A percentile compares a stretch with the other conserved stretches of the same genome.
Conservation (phyloP, 2,329 filamentous ascomycete species). For the Akanthomyces dipterigenus region DNA sequence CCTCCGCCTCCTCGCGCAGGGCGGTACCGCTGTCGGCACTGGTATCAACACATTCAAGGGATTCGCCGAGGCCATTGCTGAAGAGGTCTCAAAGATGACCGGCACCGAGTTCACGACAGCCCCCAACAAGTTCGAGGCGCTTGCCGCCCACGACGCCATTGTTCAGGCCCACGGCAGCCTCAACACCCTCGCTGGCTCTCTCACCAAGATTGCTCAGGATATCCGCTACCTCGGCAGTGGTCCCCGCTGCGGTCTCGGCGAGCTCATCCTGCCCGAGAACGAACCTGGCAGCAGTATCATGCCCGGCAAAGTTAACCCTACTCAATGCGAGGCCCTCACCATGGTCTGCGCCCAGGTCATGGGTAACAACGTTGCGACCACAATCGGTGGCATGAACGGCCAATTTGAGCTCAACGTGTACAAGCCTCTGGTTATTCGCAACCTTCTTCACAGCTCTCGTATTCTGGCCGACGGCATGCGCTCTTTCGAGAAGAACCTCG, state of each 20-base stretch:
- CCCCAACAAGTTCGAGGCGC: constrained; percentile 97
- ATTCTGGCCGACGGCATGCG: constrained; percentile 88
- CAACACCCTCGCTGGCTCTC: constrained; percentile 84
- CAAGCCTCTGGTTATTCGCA: constrained; percentile 94
- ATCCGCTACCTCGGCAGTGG: constrained; percentile 95
- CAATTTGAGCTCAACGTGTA: constrained; percentile 99
- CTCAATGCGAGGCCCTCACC: constrained; percentile 93
- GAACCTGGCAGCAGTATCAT: constrained; percentile 98
- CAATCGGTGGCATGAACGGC: constrained; percentile 91
- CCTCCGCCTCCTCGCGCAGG: constrained; percentile 82
- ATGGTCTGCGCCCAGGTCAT: constrained; percentile 98
- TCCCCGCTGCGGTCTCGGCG: constrained; percentile 89
- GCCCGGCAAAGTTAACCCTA: constrained; percentile 99
- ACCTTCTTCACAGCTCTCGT: constrained; percentile 85
- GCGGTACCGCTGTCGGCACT: constrained; percentile 93
- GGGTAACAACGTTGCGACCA: constrained; percentile 91
- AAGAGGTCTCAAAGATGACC: constrained; percentile 87
- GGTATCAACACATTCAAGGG: constrained; percentile 96
- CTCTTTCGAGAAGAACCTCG: constrained; percentile 90
- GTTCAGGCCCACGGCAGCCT: constrained; percentile 90
- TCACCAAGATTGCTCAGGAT: constrained; percentile 98
- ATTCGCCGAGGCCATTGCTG: constrained; percentile 88
- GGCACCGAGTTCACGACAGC: constrained; percentile 91
- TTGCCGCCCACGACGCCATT: constrained; percentile 92
- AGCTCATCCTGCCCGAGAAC: constrained; percentile 91